Conservation (phyloP, 768 basidiomycete genomes). For the Daedaleopsis nitida region DNA sequence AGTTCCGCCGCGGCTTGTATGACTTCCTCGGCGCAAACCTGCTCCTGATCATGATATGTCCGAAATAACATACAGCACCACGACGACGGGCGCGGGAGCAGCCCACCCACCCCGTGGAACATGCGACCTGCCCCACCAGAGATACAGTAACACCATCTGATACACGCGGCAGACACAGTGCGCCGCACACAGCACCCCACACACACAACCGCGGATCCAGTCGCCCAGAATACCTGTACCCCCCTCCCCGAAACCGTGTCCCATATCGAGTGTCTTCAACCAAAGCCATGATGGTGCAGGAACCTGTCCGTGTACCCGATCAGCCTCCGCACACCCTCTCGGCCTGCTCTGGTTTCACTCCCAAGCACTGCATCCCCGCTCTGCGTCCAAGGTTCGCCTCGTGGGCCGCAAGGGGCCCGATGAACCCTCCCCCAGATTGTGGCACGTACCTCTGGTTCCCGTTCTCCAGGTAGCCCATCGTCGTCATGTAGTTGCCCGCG, state of each 20-base stretch:
- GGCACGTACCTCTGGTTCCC: constrained; percentile 50
- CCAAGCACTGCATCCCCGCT: too few species aligned
- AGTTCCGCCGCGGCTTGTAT: too few species aligned
- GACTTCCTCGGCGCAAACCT: too few species aligned
- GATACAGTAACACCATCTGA: too few species aligned
- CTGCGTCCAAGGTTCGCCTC: too few species aligned
- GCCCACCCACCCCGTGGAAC: too few species aligned
- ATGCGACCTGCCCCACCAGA: too few species aligned
- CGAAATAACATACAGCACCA: background rate
- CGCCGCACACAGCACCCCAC: background rate
- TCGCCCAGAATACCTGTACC: background rate
- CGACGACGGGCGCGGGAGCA: background rate
- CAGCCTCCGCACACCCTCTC: background rate
- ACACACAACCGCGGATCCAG: background rate
- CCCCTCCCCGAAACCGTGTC: background rate
- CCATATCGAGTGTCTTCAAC: background rate
- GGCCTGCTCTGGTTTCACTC: too few species aligned
- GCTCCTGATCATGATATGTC: too few species aligned
- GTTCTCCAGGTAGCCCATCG: constrained; percentile 54
- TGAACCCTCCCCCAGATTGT: too few species aligned
- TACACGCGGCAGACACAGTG: too few species aligned
- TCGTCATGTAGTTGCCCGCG: constrained; percentile 51
- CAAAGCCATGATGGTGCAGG: background rate
- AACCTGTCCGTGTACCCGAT: background rate
- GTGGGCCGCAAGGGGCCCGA: too few species aligned